Base-by-base conservation (phyloP, 2,329 filamentous ascomycete genomes). In the Diaporthe vaccinii region DNA sequence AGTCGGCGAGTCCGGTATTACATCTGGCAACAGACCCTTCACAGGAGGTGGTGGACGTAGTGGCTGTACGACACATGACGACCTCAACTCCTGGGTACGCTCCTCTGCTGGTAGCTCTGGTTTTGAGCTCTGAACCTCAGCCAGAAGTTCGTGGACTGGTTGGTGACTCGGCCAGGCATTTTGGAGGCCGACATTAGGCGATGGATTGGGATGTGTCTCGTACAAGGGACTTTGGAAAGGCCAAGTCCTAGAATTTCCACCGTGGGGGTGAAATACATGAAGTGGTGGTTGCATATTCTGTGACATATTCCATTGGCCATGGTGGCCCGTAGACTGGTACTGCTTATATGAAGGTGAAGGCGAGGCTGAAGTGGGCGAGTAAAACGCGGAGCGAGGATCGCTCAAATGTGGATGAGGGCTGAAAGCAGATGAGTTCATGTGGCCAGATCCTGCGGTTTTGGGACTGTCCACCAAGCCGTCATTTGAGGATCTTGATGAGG, bases 61-160 rank as follows among this genome's bases (percentile, higher is more conserved):
- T 20, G 65, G 65, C 34, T 69, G 49, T 1, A 69, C 49, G 1
- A 69, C 28, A 41, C 49, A 69, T 0, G 65, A 69, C 34, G 65
- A 39, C 65, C 49, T 69, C 34, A 69, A 20, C 49, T 69, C 65
- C 36, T 39, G 65, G 14, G 15, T 17, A 6, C 31, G 46, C 49
- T 55, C 65, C 22, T 39, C 2, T 12, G 34, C 34, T 1, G 65
- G 49, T 4, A 69, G 65, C 36, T 55, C 49, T 10, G 15, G 15
- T 0, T 10, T 41, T 3, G 65, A 4, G 22, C 34, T 28, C 10
- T 69, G 46, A 15, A 69, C 65, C 15, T 69, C 65, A 25, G 65
- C 65, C 34, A 69, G 34, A 3, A 69, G 65, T 17, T 69, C 65
- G n/a, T 69, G 65, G n/a, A 69, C 65, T 20, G 46, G 36, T 15